A percentile compares a stretch with the other conserved stretches of the same genome.
phyloP scores from a whole-genome alignment of 768 basidiomycete species.

The Mycena latifolia region DNA sequence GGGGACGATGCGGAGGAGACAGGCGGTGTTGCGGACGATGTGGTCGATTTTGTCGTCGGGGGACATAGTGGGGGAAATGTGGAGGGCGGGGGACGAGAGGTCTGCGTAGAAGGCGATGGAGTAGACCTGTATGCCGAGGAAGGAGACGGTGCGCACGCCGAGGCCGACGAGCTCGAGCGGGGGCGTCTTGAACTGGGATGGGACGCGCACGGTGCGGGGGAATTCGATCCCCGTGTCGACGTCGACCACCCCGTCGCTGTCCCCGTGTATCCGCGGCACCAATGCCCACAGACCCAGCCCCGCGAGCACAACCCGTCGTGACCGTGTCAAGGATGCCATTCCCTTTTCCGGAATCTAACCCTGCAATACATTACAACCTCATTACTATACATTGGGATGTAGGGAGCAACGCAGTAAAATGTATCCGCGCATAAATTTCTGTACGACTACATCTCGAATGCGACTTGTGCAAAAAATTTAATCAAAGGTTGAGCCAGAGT shows the following conservation, averaged over 20 bases:
- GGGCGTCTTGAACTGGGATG: slow-evolving; percentile 72
- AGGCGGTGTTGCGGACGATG: slow-evolving; percentile 75
- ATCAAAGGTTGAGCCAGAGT: too few species aligned
- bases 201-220: slow-evolving; percentile 73
- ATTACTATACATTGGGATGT: too few species aligned
- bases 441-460: too few species aligned
- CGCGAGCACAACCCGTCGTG: slow-evolving; percentile 48
- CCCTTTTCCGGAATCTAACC: too few species aligned
- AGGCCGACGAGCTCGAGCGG: slow-evolving; percentile 82
- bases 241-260: slow-evolving; percentile 66
- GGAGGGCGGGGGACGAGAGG: slow-evolving; percentile 71
- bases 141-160: slow-evolving; percentile 91
- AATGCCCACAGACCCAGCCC: slow-evolving; percentile 47
- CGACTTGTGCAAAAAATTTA: too few species aligned
- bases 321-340: slow-evolving; percentile 35
- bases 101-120: slow-evolving; percentile 93
- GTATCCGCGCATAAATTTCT: too few species aligned
- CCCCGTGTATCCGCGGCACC: slow-evolving; percentile 55
- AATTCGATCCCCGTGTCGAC: slow-evolving; percentile 82
- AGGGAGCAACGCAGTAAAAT: too few species aligned
- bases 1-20: slow-evolving; percentile 84
- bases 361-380: too few species aligned
- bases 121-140: slow-evolving; percentile 90
- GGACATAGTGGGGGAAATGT: slow-evolving; percentile 62
- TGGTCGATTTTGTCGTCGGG: slow-evolving; percentile 79